Conservation (phyloP, 306 rosid species). For the Lagenaria siceraria region DNA sequence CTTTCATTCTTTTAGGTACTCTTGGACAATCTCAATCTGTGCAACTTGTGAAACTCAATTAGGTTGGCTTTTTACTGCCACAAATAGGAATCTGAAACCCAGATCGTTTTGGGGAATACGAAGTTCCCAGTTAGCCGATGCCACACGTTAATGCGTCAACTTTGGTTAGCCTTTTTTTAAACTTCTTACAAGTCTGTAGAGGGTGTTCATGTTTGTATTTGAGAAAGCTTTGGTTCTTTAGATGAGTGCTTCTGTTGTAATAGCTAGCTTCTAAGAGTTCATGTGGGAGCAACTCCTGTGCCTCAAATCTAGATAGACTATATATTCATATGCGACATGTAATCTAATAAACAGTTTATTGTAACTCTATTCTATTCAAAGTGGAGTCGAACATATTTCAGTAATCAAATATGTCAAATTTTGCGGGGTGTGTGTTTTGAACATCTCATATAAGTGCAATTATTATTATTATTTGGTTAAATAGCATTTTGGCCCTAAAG, state of each 20-base stretch:
- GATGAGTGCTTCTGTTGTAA: slow-evolving; percentile 3
- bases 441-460: not conserved
- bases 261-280: not conserved
- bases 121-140: slow-evolving; percentile 62
- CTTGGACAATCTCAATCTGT: slow-evolving; percentile 70
- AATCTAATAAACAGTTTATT: not conserved
- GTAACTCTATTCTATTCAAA: not conserved
- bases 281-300: not conserved
- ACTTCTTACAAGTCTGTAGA: not conserved
- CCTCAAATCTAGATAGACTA: not conserved
- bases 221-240: not conserved
- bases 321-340: not conserved
- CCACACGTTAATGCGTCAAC: slow-evolving; percentile 7
- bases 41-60: slow-evolving; percentile 54
- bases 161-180: not conserved
- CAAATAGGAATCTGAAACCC: slow-evolving; percentile 54
- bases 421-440: not conserved
- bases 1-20: slow-evolving; percentile 45
- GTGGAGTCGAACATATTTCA: not conserved
- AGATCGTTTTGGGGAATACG: slow-evolving; percentile 77
- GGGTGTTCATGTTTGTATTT: not conserved
- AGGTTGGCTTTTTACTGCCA: slow-evolving; percentile 91
- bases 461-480: not conserved
- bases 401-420: not conserved
- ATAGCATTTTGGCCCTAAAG: not conserved